Percentiles rank a stretch among this genome's conserved stretches.
Evolutionary conservation across 2,329 filamentous ascomycete species (phyloP).

Genomic region (Penicillium expansum): DNA sequence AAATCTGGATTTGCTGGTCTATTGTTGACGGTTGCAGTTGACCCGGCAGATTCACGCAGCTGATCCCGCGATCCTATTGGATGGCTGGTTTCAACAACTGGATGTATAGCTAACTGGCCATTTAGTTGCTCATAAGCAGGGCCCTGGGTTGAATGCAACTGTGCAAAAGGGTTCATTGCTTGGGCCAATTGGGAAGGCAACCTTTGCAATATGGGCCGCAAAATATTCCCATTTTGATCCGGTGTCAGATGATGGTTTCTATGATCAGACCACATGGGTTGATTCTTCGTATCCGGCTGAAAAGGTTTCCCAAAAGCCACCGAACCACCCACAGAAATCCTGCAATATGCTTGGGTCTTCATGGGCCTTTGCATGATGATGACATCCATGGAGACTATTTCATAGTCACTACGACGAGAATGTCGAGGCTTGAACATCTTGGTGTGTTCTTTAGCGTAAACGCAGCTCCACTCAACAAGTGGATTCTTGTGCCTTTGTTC

Average conservation of each 20-base stretch:
- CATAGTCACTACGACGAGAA: conserved; percentile 27
- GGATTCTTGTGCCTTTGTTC: conserved; percentile 31
- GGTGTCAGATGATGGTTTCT: neutral
- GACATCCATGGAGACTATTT: conserved; percentile 36
- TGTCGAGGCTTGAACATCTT: conserved; percentile 29
- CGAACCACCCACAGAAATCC: conserved; percentile 15
- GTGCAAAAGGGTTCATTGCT: too few relatives aligned
- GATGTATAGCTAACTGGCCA: neutral
- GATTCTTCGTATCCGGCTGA: neutral
- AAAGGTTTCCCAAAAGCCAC: neutral
- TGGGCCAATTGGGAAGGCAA: neutral
- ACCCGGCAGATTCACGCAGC: neutral
- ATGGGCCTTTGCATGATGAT: conserved; percentile 33
- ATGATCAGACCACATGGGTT: neutral
- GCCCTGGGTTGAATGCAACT: neutral
- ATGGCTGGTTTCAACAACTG: neutral
- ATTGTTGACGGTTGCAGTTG: neutral
- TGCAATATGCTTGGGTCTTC: conserved; percentile 15
- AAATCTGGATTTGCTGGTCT: neutral
- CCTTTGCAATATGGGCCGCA: neutral
- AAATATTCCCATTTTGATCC: neutral
- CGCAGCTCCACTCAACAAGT: conserved; percentile 38
- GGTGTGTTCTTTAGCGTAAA: conserved; percentile 36
- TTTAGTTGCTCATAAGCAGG: neutral
- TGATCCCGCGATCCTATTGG: neutral